Conservation (phyloP, 2,329 filamentous ascomycete species). For the Triangularia setosa region DNA sequence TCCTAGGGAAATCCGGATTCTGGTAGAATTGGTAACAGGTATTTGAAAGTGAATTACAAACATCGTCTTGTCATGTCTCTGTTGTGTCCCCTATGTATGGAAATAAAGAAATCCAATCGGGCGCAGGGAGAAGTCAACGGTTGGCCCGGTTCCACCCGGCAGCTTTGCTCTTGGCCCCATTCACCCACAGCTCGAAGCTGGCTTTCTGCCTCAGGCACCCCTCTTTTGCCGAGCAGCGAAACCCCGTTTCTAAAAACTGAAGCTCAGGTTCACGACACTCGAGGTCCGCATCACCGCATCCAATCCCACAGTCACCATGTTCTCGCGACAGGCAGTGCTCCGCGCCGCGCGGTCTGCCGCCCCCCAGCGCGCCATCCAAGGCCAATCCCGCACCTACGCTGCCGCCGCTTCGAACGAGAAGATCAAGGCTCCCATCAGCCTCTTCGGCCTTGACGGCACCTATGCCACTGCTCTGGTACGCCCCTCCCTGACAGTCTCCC, state of each 20-base stretch:
- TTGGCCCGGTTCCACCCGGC: slow-evolving; percentile 20
- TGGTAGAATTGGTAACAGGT: slow-evolving; percentile 3
- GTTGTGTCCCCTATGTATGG: neutral
- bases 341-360: slow-evolving; percentile 55
- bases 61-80: too few species aligned
- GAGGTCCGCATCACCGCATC: slow-evolving; percentile 25
- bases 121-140: neutral
- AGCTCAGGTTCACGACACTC: slow-evolving; percentile 29
- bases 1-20: too few species aligned
- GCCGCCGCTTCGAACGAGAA: slow-evolving; percentile 52
- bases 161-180: slow-evolving; percentile 5
- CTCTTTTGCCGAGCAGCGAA: slow-evolving; percentile 25
- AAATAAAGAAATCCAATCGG: neutral
- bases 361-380: slow-evolving; percentile 57
- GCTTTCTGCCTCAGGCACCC: slow-evolving; percentile 26
- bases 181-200: neutral
- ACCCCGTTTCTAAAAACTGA: slow-evolving; percentile 28
- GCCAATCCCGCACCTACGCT: slow-evolving; percentile 73
- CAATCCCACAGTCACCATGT: slow-evolving; percentile 43
- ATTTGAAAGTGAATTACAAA: slow-evolving; percentile 7
- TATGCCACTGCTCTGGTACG: slow-evolving; percentile 98
- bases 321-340: slow-evolving; percentile 56
- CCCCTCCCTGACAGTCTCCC: slow-evolving; percentile 23
- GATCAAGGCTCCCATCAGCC: slow-evolving; percentile 78
- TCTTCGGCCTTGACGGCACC: slow-evolving; percentile 96